Evolutionary conservation across 257 asterid genomes (phyloP), one percentile per base, ranked within the genome.

Genomic region (Schizonepeta tenuifolia): DNA sequence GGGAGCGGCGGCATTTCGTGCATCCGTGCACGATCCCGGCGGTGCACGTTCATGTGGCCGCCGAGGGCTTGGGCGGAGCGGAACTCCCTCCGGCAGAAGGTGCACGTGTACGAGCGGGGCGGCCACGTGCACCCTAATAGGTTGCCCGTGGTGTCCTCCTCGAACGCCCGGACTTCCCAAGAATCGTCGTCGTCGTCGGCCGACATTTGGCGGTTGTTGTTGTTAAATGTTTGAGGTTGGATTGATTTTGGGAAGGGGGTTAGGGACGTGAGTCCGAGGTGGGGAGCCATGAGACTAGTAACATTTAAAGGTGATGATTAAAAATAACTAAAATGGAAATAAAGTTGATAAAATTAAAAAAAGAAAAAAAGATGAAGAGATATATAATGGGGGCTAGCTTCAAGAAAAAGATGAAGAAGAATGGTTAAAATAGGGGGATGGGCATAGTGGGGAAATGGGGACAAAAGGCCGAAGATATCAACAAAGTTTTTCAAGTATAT

Each of bases 11-110:
- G 80, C 1, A 47, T 35, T 59, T 81, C 86, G 67, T 80, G 84
- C 53, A 87, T 85, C 75, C 82, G 33, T 1, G 90, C 91, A 0
- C 91, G 88, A 75, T 89, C 96, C 1, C 89, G 87, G 63, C 96
- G 93, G 80, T 89, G 96, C 20, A 89, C 93, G 38, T 89, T 89
- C 96, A 89, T 89, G 77, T 89, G 96, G 14, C 96, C 96, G 22
- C 96, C 93, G 28, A 89, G 81, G 70, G 96, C 96, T 78, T 89
- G 93, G 38, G 96, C 93, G 4, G 96, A 89, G 44, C 88, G 84
- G 81, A 89, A 89, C 75, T 89, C 91, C 50, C 90, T 73, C 55
- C 89, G 67, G 72, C 96, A 89, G 36, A 85, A 89, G 6, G 86
- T 76, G 71, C 93, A 89, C 15, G 82, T 82, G 72, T 89, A 89